Base-by-base conservation (phyloP, 2,329 filamentous ascomycete species). In the Alternaria ventricosa region DNA sequence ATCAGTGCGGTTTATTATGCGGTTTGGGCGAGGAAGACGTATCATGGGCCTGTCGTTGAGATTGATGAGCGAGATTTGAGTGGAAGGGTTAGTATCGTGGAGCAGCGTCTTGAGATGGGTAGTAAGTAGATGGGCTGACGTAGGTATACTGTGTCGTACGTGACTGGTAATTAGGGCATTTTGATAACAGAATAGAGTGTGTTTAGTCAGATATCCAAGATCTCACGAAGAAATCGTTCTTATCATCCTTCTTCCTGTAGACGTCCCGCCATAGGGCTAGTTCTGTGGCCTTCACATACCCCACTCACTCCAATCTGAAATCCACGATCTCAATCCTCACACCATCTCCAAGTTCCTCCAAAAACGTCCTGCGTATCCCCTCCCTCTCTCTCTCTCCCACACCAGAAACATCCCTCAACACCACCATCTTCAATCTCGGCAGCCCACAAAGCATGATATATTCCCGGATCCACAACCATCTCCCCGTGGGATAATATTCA, bases 11-110 rank as follows among this genome's bases (percentile, higher is more conserved):
- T 73, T 8, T 77, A 73, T 13, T 77, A 75, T 58, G 27, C 67
- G 2, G 55, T 72, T 11, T 68, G 70, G 68, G 75, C 72, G 4
- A 68, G 64, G 60, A 70, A 67, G 27, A 70, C 67, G 5, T 77
- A 77, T 47, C 51, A 61, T 15, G 75, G 75, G 2, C 75, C 75
- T 1, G 55, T 76, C 20, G 59, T 76, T 25, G 75, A 78, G 12
- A 36, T 59, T 11, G 60, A 44, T 3, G 59, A 53, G 49, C 13
- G 30, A 0, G 49, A 53, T 25, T 9, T 53, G 3, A 53, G 49
- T 53, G 20, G 20, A 4, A 22, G 20, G 30, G 30, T n/a, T 23
- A 53, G 49, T 41, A 30, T 53, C 8, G 13, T 36, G 13, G 28
- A 36, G 13, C 49, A 53, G 30, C 15, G 30, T 33, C 28, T 36